Conservation (phyloP, 164 flowering plant species). For the Chimonanthus praecox region DNA sequence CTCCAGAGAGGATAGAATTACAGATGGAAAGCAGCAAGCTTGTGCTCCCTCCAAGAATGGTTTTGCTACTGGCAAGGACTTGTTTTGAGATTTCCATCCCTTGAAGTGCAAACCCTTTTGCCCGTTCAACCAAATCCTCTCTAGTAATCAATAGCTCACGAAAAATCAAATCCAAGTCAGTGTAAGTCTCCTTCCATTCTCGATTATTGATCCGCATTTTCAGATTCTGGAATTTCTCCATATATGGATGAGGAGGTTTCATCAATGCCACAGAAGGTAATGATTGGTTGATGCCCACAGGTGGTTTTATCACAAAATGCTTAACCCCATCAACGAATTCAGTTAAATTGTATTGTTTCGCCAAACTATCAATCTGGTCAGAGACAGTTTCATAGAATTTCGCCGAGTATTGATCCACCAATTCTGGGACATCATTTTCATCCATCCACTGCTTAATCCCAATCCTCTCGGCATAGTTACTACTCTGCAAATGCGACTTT, state of each 20-base stretch:
- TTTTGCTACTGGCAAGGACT: slow-evolving; percentile 57
- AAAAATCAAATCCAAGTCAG: slow-evolving; percentile 56
- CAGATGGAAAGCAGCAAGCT: slow-evolving; percentile 53
- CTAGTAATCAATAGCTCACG: slow-evolving; percentile 58
- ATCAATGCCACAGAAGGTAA: slow-evolving; percentile 36
- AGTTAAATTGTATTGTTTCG: slow-evolving; percentile 83
- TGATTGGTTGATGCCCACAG: slow-evolving; percentile 27
- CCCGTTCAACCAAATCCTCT: slow-evolving; percentile 74
- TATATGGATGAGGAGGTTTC: slow-evolving; percentile 38
- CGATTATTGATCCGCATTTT: slow-evolving; percentile 39
- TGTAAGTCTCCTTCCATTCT: slow-evolving; percentile 68
- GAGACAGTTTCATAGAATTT: slow-evolving; percentile 62
- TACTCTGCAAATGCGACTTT: slow-evolving; percentile 72
- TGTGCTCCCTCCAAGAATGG: slow-evolving; percentile 66
- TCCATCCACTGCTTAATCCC: slow-evolving; percentile 94
- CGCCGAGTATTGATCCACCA: slow-evolving; percentile 70
- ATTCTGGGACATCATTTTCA: slow-evolving; percentile 80
- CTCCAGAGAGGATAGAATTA: slow-evolving; percentile 71
- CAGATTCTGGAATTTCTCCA: slow-evolving; percentile 57
- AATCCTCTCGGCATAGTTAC: slow-evolving; percentile 74
- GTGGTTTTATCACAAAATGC: slow-evolving; percentile 52
- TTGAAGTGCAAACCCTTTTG: slow-evolving; percentile 68
- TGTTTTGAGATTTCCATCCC: slow-evolving; percentile 66
- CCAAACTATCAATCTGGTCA: slow-evolving; percentile 71
- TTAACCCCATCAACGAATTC: slow-evolving; percentile 77